Conservation (phyloP, 139 green algal genomes). For the Zygnema cylindricum region DNA sequence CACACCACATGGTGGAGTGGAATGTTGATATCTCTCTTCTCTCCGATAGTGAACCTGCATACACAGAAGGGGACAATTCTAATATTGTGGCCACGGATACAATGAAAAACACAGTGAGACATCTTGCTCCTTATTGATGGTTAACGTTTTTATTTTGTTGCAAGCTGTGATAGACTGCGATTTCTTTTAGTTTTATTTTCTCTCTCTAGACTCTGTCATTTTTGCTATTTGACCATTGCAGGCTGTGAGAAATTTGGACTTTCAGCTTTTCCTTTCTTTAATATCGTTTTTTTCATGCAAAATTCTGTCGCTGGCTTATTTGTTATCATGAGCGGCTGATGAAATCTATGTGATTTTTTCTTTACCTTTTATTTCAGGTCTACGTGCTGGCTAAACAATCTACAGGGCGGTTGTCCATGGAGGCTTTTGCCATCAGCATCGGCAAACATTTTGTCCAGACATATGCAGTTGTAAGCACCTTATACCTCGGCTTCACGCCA, state of each 20-base stretch:
- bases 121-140: neutral
- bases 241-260: too few species aligned
- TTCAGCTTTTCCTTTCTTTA: too few species aligned
- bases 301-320: too few species aligned
- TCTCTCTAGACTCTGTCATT: too few species aligned
- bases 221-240: too few species aligned
- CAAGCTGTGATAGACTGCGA: conserved; percentile 6
- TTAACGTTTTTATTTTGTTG: neutral
- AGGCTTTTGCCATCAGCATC: conserved; percentile 88
- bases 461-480: conserved; percentile 69
- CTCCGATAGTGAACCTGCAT: conserved; percentile 31
- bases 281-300: too few species aligned
- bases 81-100: conserved; percentile 56
- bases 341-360: too few species aligned
- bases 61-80: conserved; percentile 27
- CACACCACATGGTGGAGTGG: conserved; percentile 57
- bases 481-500: too few species aligned
- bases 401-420: conserved; percentile 67
- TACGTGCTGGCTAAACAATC: conserved; percentile 66
- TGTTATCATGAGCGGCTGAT: too few species aligned
- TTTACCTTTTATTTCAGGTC: too few species aligned
- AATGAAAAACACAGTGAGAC: conserved; percentile 61
- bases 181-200: too few species aligned
- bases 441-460: conserved; percentile 83
- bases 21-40: conserved; percentile 49